Percentiles rank a stretch among this genome's conserved stretches.
Conservation (phyloP, 345 rosid species). For the Cardamine resedifolia region DNA sequence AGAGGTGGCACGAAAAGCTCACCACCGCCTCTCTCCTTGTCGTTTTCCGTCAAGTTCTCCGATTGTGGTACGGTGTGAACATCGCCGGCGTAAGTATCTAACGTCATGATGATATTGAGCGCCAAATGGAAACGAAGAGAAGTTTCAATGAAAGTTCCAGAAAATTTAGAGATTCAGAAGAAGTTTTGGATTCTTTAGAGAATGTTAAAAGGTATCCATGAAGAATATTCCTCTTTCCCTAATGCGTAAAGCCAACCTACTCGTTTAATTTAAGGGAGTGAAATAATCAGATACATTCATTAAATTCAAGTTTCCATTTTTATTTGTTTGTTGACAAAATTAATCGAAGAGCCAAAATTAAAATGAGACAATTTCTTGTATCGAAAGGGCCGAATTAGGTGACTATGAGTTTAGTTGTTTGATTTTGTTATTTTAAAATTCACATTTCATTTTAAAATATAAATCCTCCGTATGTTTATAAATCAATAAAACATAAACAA, state of each 20-base stretch:
- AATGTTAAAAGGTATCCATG: conserved; percentile 7
- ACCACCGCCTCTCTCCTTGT: conserved; percentile 42
- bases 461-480: no score
- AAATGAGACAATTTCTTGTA: no score
- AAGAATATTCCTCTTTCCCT: neutral
- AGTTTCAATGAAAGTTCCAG: neutral
- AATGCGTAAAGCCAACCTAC: neutral
- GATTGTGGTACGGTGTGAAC: conserved; percentile 38
- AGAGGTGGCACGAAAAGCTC: conserved; percentile 64
- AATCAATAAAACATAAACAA: no score
- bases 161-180: neutral
- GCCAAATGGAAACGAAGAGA: neutral
- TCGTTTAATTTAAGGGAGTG: neutral
- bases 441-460: no score
- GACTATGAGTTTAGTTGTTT: no score
- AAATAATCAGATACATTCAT: neutral
- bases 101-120: conserved; percentile 22
- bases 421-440: no score
- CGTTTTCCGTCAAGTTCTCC: conserved; percentile 30
- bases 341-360: neutral
- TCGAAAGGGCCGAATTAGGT: no score
- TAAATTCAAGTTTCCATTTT: neutral
- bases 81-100: conserved; percentile 36
- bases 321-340: neutral
- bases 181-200: neutral